Evolutionary conservation across 2,329 filamentous ascomycete genomes (phyloP), one percentile per base, ranked within the genome.

Genomic region (Fusarium verrucosum): DNA sequence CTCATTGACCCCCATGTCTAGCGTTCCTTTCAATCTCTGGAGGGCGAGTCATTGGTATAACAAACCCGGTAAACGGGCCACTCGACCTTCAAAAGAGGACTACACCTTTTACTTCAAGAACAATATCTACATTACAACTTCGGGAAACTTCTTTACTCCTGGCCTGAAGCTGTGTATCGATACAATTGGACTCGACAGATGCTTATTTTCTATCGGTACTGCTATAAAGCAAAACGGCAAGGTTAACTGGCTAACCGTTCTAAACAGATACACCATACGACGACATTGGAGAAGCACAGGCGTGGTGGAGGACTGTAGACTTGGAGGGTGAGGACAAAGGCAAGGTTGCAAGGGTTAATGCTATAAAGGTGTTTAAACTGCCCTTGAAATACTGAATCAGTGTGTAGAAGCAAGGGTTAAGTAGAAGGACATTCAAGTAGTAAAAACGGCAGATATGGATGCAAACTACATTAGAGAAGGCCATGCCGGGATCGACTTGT

Each of bases 181-280:
- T 4, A 40, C 47, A 6, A 14, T 62, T 1, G 58, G 58, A 0
- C 20, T 36, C 5, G 35, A 60, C 0, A 50, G 56, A 13, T 62
- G 58, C 26, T 25, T 62, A 20, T 62, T 50, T 30, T 26, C 56
- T 17, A 62, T 62, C 9, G 58, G 58, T 60, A 22, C n/a, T n/a
- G n/a, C n/a, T n/a, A n/a, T n/a, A n/a, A n/a, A n/a, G n/a, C n/a
- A n/a, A n/a, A n/a, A n/a, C n/a, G n/a, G n/a, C n/a, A n/a, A n/a
- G n/a, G n/a, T n/a, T n/a, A n/a, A n/a, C n/a, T n/a, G n/a, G 42
- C 43, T 45, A 7, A 45, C 6, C 1, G n/a, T n/a, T 19, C 1
- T 1, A 6, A 8, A 2, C 7, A 62, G 58, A 62, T 20, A 61
- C 52, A 3, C 56, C 56, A 0, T 62, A 62, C 5, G 56, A 62